Evolutionary conservation across 257 asterid genomes (phyloP), one percentile per base, ranked within the genome.

Genomic region (Leonotis leonurus): DNA sequence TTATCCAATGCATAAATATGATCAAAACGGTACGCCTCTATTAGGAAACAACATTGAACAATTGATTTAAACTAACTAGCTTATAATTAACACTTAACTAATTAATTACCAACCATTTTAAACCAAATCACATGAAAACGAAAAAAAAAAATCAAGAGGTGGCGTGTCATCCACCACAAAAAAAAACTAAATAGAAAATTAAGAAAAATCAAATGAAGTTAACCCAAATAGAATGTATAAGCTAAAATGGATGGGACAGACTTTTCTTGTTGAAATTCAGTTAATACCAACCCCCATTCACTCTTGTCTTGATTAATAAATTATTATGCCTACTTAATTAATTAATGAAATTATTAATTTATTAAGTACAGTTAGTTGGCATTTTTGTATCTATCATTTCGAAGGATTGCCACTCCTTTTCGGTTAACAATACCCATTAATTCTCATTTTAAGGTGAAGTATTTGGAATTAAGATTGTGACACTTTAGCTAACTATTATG

Each of bases 341-440:
- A 60, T 64, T 30, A 29, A 45, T 7, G 22, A 16, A 16, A 16
- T 1, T 16, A 14, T 6, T 44, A 24, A n/a, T n/a, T n/a, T 22
- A 18, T 64, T 54, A 78, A 78, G 76, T 77, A 76, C 80, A 75
- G 78, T 73, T 87, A 78, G 87, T 83, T 83, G 88, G 75, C 77
- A 45, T 72, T 79, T 63, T 65, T 64, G 76, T 67, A 26, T 77
- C 75, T 75, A 55, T 67, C 75, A 57, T 80, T 72, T 70, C 78
- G 58, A 60, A 44, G 64, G 83, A 78, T 80, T 74, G 68, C 65
- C 75, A 67, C 71, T 85, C 84, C 12, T 73, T 87, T 82, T 85
- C 85, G 59, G 77, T 54, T 70, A 73, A 73, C 73, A 46, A 75
- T 21, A 50, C 50, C 58, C 24, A 62, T 65, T 40, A 54, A 70